Conservation (phyloP, 805 yeast genomes). For the Wickerhamomyces silvicola region DNA sequence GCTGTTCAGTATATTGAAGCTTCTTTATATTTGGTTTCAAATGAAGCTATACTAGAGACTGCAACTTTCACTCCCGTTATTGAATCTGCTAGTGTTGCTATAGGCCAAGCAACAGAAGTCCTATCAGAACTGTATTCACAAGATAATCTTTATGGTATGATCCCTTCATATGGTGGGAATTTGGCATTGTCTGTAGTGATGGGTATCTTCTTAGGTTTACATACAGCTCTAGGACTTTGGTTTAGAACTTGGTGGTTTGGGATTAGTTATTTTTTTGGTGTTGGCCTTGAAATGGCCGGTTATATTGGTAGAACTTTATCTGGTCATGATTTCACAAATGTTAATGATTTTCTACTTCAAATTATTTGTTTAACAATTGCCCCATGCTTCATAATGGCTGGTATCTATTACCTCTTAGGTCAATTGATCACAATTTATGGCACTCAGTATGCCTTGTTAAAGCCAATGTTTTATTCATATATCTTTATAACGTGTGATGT, state of each 20-base stretch:
- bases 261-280: conserved; percentile 47
- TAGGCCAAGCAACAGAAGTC: conserved; percentile 1
- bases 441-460: conserved; percentile 39
- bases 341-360: conserved; percentile 51
- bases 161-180: conserved; percentile 55
- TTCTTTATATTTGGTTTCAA: conserved; percentile 9
- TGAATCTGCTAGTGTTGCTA: conserved; percentile 8
- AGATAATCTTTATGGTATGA: conserved; percentile 30
- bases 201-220: conserved; percentile 38
- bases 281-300: conserved; percentile 58
- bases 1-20: conserved; percentile 13
- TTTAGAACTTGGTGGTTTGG: conserved; percentile 64
- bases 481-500: conserved; percentile 64
- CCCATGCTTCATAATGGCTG: conserved; percentile 83
- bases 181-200: conserved; percentile 48
- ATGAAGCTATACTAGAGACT: conserved; percentile 11
- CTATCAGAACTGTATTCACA: conserved; percentile 6
- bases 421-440: conserved; percentile 62
- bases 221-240: conserved; percentile 35
- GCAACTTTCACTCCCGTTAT: conserved; percentile 8
- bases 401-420: conserved; percentile 66
- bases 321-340: conserved; percentile 27
- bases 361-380: conserved; percentile 66
- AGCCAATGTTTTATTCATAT: conserved; percentile 56
- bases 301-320: conserved; percentile 55